phyloP scores from a whole-genome alignment of 2,329 filamentous ascomycete species.

The Sporothrix phasma region DNA sequence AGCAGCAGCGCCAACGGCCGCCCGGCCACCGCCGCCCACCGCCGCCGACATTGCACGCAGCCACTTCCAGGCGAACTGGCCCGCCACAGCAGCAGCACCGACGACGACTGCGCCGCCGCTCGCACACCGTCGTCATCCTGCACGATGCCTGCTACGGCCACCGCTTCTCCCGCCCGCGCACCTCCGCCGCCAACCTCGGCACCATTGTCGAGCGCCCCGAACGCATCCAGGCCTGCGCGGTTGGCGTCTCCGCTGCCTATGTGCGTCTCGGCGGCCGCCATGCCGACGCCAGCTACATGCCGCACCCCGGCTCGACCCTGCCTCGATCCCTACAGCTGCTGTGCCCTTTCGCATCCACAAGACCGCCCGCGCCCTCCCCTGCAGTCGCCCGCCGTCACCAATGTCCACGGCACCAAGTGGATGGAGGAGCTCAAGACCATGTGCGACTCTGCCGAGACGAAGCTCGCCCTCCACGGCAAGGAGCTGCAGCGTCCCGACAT shows the following conservation, averaged over 20 bases:
- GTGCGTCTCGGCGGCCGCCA: conserved; percentile 80
- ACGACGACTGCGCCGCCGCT: conserved; percentile 17
- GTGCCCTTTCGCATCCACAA: conserved; percentile 80
- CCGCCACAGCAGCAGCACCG: conserved; percentile 18
- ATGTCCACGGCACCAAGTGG: conserved; percentile 85
- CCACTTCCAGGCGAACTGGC: conserved; percentile 62
- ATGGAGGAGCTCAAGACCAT: conserved; percentile 84
- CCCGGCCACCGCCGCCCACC: conserved; percentile 28
- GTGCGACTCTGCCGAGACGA: conserved; percentile 71
- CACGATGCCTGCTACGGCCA: conserved; percentile 95
- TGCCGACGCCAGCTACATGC: conserved; percentile 56
- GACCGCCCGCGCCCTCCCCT: conserved; percentile 64
- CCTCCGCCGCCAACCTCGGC: conserved; percentile 58
- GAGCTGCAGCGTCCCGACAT: conserved; percentile 65
- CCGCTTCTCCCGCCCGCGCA: conserved; percentile 73
- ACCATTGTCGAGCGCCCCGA: conserved; percentile 92
- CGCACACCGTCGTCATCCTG: conserved; percentile 64
- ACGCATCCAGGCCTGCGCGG: conserved; percentile 69
- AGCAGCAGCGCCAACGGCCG: conserved; percentile 5
- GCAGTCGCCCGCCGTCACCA: conserved; percentile 67
- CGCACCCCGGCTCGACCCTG: conserved; percentile 49
- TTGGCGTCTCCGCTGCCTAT: conserved; percentile 81
- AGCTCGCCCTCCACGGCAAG: conserved; percentile 65
- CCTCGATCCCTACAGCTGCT: conserved; percentile 43
- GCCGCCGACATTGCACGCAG: conserved; percentile 51